Evolutionary conservation across 2,329 filamentous ascomycete species (phyloP), one percentile per base, ranked within the genome.

Genomic region (Drechslera avenae): DNA sequence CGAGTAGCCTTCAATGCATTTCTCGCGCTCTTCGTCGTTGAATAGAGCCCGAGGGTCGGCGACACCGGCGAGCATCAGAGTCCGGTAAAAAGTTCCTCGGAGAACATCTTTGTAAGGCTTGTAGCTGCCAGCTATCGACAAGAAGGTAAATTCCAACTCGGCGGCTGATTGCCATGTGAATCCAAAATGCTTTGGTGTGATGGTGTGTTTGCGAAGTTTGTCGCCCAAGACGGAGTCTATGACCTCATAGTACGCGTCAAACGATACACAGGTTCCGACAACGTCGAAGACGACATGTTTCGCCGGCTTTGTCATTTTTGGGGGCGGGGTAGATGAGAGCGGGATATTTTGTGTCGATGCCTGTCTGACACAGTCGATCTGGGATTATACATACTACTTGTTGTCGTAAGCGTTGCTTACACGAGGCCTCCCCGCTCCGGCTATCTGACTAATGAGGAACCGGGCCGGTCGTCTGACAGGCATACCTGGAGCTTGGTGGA

Each of bases 111-210:
- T 51, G 34, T 57, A 57, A 10, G 51, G 31, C 30, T 50, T 50
- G 43, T 57, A 51, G 36, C 40, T 42, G n/a, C 35, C 46, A 3
- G 35, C 36, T 32, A 57, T 51, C 14, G 54, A 54, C 17, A 57
- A 46, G 32, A 57, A 57, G 4, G 54, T 57, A n/a, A 57, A 57
- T 42, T 57, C 54, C n/a, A 57, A 33, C 32, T 57, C 54, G 33
- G 54, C 54, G 9, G 51, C 32, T 9, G 54, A 54, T 31, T 57
- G 54, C 54, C 54, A 57, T 8, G 47, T 57, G 32, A 42, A 57
- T 8, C 51, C 54, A 32, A 57, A 57, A 40, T 54, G 46, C 32
- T 54, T 47, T 4, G 54, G 9, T 18, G 50, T 51, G 3, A 52
- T 39, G 17, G 37, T 37, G 26, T 49, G 36, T 2, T 50, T 7